Percentiles rank a stretch among this genome's conserved stretches.
phyloP scores from a whole-genome alignment of 2,329 filamentous ascomycete species.

The Fusarium falciforme region DNA sequence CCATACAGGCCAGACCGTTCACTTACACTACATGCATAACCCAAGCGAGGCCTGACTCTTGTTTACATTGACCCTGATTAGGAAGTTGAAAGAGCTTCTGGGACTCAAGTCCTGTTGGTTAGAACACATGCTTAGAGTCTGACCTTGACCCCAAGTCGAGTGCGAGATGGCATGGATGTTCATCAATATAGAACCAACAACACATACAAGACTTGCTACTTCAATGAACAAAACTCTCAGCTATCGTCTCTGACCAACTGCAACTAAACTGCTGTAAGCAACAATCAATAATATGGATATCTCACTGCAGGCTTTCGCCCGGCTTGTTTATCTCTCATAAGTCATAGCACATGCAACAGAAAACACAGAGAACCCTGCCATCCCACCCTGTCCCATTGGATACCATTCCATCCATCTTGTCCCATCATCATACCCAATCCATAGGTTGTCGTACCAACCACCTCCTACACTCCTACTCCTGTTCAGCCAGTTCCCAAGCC shows the following conservation, averaged over 20 bases:
- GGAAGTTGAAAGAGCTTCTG: not conserved
- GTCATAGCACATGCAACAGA: conserved; percentile 42
- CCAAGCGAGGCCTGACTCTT: not conserved
- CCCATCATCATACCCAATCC: not conserved
- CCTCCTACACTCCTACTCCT: conserved; percentile 21
- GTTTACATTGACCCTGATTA: not conserved
- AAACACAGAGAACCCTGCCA: conserved; percentile 31
- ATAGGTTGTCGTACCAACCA: conserved; percentile 5
- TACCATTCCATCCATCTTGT: not conserved
- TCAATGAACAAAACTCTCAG: not conserved
- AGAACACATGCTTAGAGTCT: not conserved
- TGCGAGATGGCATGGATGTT: not conserved
- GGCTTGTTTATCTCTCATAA: conserved; percentile 46
- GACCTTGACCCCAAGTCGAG: not conserved
- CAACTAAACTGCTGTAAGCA: conserved; percentile 10
- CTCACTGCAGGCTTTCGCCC: conserved; percentile 36
- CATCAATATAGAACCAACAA: not conserved
- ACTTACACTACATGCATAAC: not conserved
- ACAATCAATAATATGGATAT: conserved; percentile 40
- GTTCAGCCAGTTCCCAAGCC: conserved; percentile 12
- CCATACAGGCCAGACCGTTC: not conserved
- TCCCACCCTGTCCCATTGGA: conserved; percentile 23
- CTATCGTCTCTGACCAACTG: not conserved
- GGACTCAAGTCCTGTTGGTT: not conserved
- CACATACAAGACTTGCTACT: not conserved